Conservation (phyloP, 257 asterid genomes). For the Solanum boliviense region DNA sequence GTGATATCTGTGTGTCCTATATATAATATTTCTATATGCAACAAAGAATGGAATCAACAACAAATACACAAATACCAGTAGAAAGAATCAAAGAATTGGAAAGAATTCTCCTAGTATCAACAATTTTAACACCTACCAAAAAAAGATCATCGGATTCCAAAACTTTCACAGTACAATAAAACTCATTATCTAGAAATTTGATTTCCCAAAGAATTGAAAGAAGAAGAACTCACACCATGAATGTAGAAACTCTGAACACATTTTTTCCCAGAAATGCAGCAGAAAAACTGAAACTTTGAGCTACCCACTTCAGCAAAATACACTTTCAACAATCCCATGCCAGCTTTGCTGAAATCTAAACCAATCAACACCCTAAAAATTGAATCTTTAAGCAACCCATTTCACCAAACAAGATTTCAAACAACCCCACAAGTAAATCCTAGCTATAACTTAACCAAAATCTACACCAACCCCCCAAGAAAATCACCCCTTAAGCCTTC, state of each 20-base stretch:
- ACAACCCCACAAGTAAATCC: background rate
- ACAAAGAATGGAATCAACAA: conserved; percentile 48
- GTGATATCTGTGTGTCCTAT: conserved; percentile 45
- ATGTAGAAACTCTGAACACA: conserved; percentile 17
- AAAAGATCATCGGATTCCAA: conserved; percentile 85
- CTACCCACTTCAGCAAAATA: conserved; percentile 11
- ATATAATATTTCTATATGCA: conserved; percentile 42
- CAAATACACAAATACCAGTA: conserved; percentile 3
- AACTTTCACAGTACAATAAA: conserved; percentile 38
- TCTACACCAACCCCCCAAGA: conserved; percentile 3
- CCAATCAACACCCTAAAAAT: background rate
- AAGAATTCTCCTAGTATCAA: conserved; percentile 12
- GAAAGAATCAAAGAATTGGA: conserved; percentile 70
- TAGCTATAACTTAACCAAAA: background rate
- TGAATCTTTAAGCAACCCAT: background rate
- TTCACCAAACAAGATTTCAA: background rate
- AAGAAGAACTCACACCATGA: conserved; percentile 14
- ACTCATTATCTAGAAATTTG: conserved; percentile 9
- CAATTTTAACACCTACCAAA: conserved; percentile 30
- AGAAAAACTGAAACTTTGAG: conserved; percentile 19
- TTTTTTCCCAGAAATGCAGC: conserved; percentile 30
- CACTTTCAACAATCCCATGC: conserved; percentile 24
- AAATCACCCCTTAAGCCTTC: conserved; percentile 10
- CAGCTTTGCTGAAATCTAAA: background rate
- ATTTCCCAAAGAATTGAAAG: conserved; percentile 3